Percentiles rank a stretch among this genome's conserved stretches.
Evolutionary conservation across 345 rosid species (phyloP).

Genomic region (Hypericum perforatum): DNA sequence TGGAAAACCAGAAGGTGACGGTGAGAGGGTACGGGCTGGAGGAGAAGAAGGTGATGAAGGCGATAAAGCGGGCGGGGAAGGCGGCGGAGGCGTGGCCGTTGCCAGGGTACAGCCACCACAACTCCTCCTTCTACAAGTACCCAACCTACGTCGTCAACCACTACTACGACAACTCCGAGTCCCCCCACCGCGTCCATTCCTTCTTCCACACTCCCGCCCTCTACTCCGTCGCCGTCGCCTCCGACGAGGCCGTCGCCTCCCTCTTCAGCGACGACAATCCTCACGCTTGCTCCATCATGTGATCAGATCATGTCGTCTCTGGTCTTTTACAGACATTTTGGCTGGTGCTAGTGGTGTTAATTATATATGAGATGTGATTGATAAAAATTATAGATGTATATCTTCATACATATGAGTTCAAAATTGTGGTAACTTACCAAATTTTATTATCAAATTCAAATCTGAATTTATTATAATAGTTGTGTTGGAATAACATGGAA

Average conservation of each 20-base stretch:
- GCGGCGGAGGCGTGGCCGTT: conserved; percentile 95
- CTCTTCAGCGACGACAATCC: conserved; percentile 89
- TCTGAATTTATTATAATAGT: no score
- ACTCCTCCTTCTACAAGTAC: conserved; percentile 71
- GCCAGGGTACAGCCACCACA: conserved; percentile 50
- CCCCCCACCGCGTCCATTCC: conserved; percentile 37
- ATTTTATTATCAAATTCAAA: no score
- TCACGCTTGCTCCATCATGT: conserved; percentile 76
- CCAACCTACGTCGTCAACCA: conserved; percentile 66
- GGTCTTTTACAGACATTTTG: no score
- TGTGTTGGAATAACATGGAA: no score
- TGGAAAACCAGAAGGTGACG: conserved; percentile 73
- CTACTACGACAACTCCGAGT: conserved; percentile 49
- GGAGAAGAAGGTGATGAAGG: conserved; percentile 62
- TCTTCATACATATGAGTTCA: no score
- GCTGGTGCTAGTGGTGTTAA: no score
- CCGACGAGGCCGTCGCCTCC: conserved; percentile 74
- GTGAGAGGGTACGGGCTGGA: conserved; percentile 57
- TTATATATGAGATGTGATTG: no score
- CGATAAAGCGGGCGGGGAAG: conserved; percentile 60
- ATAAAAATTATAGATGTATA: no score
- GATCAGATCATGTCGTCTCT: conserved; percentile 5
- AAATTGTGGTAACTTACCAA: no score
- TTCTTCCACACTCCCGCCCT: conserved; percentile 75
- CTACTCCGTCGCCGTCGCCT: conserved; percentile 72